Base-by-base conservation (phyloP, 2,329 filamentous ascomycete species). In the Ustulina deusta region DNA sequence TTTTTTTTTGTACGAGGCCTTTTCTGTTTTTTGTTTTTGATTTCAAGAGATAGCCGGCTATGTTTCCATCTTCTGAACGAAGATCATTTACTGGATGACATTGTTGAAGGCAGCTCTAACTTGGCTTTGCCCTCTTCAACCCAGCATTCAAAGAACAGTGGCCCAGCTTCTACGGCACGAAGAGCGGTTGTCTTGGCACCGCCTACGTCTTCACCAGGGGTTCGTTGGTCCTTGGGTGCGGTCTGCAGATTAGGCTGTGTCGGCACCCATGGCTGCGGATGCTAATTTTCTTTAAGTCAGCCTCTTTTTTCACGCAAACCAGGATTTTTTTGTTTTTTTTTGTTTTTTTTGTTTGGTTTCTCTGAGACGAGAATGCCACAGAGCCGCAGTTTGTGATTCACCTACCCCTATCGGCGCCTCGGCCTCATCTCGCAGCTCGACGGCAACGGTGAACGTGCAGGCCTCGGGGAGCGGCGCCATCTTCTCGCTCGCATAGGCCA, bases 381-480 rank as follows among this genome's bases (percentile, higher is more conserved):
- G n/a, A 34, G 36, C 17, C 40, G 49, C 42, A 51, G 34, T 36
- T 36, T 36, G 11, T 36, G 34, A 29, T 29, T 32, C 13, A 81
- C 85, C 75, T 78, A 89, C 87, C 61, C 84, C 84, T 69, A 90
- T 87, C 0, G 88, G 89, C 10, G 87, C 83, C 11, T 85, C 79
- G 0, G 83, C 84, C 46, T 89, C 84, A 25, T 91, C 87, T 44
- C 86, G 87, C 70, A 94, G 77, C 78, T 95, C 92, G 46, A 95
- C 85, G 0, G 90, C 90, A n/a, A 95, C 78, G 0, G 91, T 93
- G 78, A 92, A 95, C 0, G 90, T 91, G 77, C 91, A 93, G 1
- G 86, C 86, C 1, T 83, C 79, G 0, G 91, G 91, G 25, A 94
- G 76, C 0, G 84, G 79, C 0, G 78, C 80, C 69, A 93, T 82